phyloP scores from a whole-genome alignment of 305 asterid species.

The Salvia sclarea region DNA sequence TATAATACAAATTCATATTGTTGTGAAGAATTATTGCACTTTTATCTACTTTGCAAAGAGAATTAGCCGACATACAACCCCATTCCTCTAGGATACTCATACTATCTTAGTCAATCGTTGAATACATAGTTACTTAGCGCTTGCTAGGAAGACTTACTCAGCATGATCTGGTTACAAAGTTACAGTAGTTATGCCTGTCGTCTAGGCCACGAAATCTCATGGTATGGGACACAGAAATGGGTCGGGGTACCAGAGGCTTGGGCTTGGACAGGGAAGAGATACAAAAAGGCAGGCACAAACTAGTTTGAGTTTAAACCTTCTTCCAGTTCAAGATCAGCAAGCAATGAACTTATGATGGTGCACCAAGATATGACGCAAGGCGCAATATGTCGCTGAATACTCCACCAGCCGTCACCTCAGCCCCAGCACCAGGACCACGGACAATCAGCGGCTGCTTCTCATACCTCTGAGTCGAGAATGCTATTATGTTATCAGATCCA shows the following conservation, averaged over 20 bases:
- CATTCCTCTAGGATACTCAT: not conserved
- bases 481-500: slow-evolving; percentile 93
- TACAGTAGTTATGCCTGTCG: slow-evolving; percentile 28
- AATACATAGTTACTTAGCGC: not conserved
- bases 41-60: slow-evolving; percentile 6
- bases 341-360: slow-evolving; percentile 62
- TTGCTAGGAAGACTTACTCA: slow-evolving; percentile 12
- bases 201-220: slow-evolving; percentile 38
- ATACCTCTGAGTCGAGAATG: slow-evolving; percentile 92
- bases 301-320: not conserved
- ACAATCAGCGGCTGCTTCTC: slow-evolving; percentile 80
- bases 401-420: slow-evolving; percentile 97
- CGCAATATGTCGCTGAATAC: slow-evolving; percentile 93
- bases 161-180: slow-evolving; percentile 14
- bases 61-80: slow-evolving; percentile 7
- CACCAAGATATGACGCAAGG: slow-evolving; percentile 93
- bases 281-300: slow-evolving; percentile 9
- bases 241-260: not conserved
- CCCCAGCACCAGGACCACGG: slow-evolving; percentile 99
- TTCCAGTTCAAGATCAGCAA: not conserved
- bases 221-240: slow-evolving; percentile 9
- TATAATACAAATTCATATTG: not conserved
- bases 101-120: not conserved
- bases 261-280: slow-evolving; percentile 21
- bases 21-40: not conserved